phyloP scores from a whole-genome alignment of 2,329 filamentous ascomycete species.

The Zasmidium cellare region DNA sequence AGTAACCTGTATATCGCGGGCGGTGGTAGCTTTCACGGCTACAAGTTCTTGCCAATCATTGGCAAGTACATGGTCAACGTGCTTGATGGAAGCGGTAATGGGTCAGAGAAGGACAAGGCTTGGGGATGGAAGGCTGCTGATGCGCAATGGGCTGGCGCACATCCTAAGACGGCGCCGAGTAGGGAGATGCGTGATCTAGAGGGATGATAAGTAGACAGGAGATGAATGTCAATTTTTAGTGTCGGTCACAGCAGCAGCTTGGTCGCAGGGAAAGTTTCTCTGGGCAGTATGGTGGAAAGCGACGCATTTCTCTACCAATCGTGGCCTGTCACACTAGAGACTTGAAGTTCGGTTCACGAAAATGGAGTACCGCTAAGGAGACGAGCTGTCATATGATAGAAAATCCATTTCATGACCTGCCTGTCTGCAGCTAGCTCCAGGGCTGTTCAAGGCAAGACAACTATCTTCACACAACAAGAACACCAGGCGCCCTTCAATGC shows the following conservation, averaged over 20 bases:
- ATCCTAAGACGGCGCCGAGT: conserved; percentile 20
- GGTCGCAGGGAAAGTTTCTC: too few species aligned
- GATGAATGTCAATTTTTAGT: too few species aligned
- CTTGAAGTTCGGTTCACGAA: too few species aligned
- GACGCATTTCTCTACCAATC: too few species aligned
- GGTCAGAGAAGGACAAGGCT: conserved; percentile 35
- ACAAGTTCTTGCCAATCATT: conserved; percentile 57
- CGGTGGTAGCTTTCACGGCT: conserved; percentile 63
- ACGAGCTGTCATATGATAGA: too few species aligned
- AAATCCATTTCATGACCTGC: not conserved
- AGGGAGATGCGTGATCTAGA: conserved; percentile 17
- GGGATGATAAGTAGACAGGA: too few species aligned
- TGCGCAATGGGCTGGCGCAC: conserved; percentile 12
- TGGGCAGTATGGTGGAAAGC: too few species aligned
- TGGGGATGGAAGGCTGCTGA: conserved; percentile 20
- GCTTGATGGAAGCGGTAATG: conserved; percentile 37
- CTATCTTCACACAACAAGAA: not conserved
- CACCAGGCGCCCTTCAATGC: not conserved
- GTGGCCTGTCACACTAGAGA: too few species aligned
- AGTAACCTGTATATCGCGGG: conserved; percentile 60
- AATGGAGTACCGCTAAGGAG: too few species aligned
- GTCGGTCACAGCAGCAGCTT: too few species aligned
- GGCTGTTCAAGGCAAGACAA: not conserved
- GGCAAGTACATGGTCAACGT: conserved; percentile 58
- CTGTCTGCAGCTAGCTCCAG: not conserved